Evolutionary conservation across 2,329 filamentous ascomycete species (phyloP).

Genomic region (Talaromyces amestolkiae): DNA sequence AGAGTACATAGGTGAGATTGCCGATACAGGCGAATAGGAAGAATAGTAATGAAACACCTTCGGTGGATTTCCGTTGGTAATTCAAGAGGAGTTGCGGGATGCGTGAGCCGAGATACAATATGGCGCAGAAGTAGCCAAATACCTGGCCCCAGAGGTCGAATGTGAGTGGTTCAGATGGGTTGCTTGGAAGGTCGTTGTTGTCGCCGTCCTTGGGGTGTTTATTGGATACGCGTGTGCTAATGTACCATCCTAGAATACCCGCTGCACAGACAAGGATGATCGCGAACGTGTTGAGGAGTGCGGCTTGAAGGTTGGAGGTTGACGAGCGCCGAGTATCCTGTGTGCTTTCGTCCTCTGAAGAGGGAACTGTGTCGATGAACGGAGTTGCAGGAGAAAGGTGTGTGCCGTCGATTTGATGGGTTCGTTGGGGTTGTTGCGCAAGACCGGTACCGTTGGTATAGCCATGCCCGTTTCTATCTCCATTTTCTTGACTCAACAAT

Average conservation of each 20-base stretch:
- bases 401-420: conserved; percentile 54
- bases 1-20: conserved; percentile 88
- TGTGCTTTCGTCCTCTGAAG: background rate
- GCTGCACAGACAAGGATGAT: conserved; percentile 79
- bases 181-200: background rate
- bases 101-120: conserved; percentile 83
- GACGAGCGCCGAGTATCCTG: conserved; percentile 21
- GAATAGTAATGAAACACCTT: conserved; percentile 90
- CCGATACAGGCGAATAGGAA: conserved; percentile 96
- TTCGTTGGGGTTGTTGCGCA: conserved; percentile 20
- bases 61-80: conserved; percentile 85
- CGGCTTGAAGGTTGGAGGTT: conserved; percentile 42
- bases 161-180: conserved; percentile 42
- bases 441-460: background rate
- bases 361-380: conserved; percentile 56
- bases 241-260: conserved; percentile 81
- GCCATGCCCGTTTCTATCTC: conserved; percentile 21
- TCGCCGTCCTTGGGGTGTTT: conserved; percentile 21
- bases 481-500: conserved; percentile 28
- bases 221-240: conserved; percentile 53
- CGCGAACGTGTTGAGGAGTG: conserved; percentile 71
- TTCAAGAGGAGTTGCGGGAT: conserved; percentile 90
- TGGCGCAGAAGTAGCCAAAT: conserved; percentile 89
- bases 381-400: conserved; percentile 82
- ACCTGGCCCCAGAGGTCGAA: conserved; percentile 81